Base-by-base conservation (phyloP, 306 rosid genomes). In the Quercus alba region DNA sequence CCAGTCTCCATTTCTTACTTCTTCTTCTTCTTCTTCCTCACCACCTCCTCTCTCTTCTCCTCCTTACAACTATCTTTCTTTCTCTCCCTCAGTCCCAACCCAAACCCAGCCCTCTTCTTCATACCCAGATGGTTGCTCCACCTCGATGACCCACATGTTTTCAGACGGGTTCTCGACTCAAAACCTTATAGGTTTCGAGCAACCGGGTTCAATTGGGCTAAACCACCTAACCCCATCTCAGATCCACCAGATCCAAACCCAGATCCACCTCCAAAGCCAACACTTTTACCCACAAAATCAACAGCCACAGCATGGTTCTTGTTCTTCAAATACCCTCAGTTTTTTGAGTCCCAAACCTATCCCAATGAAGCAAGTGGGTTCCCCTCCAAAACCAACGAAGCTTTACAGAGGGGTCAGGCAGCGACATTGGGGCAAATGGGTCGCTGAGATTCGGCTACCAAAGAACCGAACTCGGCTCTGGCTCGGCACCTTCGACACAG, bases 391-490 rank as follows among this genome's bases (percentile, higher is more conserved):
- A 57, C 91, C 98, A 70, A 86, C 93, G 0, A 96, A 93, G 89
- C 97, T 96, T 1, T 96, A 96, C 82, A 68, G 99, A 82, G 99
- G 99, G 35, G 99, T 96, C 18, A 78, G 99, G 77, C 98, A 96
- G 70, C 84, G 99, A 56, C 99, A 96, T 80, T 96, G 99, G 99
- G 99, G 99, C 0, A 96, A 96, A 77, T 96, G 99, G 99, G 99
- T 96, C 0, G 99, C 99, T 3, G 99, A 96, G 91, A 96, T 96
- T 20, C 86, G 99, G 9, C 97, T 96, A 1, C 99, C 99, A 0
- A 93, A 89, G 89, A 93, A 96, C 82, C 94, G 99, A 0, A 93
- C 98, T 2, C 86, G 99, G 66, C 97, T 96, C 6, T 96, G 99
- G 99, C 94, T 96, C 0, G 99, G 99, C 3, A 96, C 99, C 41